A percentile compares a stretch with the other conserved stretches of the same genome.
Conservation (phyloP, 116 monocot genomes). For the Phalaenopsis hybrid region DNA sequence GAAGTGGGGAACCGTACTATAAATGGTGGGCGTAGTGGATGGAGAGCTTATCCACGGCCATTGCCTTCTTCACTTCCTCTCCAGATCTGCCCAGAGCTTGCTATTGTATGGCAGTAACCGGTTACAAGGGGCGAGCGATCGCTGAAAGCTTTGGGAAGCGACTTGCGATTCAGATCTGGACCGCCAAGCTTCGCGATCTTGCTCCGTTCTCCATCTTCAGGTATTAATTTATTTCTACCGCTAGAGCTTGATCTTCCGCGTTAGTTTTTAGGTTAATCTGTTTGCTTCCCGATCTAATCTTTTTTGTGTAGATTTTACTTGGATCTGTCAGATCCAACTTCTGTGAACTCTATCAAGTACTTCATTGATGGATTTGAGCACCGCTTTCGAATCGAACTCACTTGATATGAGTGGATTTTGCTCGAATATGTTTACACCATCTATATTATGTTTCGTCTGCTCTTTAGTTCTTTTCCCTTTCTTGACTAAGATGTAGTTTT, state of each 20-base stretch:
- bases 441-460: not conserved
- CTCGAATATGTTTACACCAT: not conserved
- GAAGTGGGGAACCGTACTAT: not conserved
- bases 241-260: not conserved
- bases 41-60: not conserved
- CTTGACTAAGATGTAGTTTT: not conserved
- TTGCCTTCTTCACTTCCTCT: not conserved
- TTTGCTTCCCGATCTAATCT: not conserved
- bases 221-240: not conserved
- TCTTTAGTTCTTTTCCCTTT: not conserved
- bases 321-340: not conserved
- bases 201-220: not conserved
- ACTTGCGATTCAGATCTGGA: slow-evolving; percentile 26
- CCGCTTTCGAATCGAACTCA: not conserved
- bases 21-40: not conserved
- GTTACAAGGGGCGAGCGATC: slow-evolving; percentile 33
- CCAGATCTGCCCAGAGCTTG: not conserved
- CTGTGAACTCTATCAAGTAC: not conserved
- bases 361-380: not conserved
- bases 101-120: slow-evolving; percentile 37
- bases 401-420: not conserved
- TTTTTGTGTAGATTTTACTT: not conserved
- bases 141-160: slow-evolving; percentile 35
- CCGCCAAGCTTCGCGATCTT: slow-evolving; percentile 4
- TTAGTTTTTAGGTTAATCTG: not conserved